Evolutionary conservation across 805 yeast genomes (phyloP), one percentile per base, ranked within the genome.

Genomic region (Zygoascus bituminiphila): DNA sequence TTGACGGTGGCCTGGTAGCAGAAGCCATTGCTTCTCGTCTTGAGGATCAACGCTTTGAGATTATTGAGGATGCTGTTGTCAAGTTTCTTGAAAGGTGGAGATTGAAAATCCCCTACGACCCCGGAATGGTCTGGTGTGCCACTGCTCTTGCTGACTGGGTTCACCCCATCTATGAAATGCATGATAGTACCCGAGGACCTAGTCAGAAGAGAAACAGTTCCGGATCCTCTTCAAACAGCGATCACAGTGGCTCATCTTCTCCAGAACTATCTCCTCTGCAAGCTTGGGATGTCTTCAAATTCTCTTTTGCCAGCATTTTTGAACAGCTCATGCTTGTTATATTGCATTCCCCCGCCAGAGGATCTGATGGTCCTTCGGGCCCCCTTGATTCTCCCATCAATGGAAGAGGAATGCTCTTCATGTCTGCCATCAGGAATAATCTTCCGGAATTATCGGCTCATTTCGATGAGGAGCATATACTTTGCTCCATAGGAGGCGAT

Each of bases 131-230:
- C 2, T 88, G 96, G 96, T 77, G 86, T 17, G 96, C 96, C 0
- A 66, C 87, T 26, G 88, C 88, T 9, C 67, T 89, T 41, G 91
- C 95, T 0, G 95, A 88, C 63, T 88, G 95, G 95, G 75, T 79
- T 26, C 89, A 94, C 5, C 87, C 85, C 1, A 65, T 78, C 35
- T 69, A 70, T 14, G 69, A 48, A 36, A 43, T 40, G 46, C 20
- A 22, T 9, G n/a, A 6, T 35, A 24, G 15, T n/a, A 25, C 20
- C 7, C 25, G 14, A 10, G 14, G 7, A 14, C 9, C 9, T 21
- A 39, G 26, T 4, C 35, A 41, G 33, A n/a, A 20, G 12, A 20
- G 29, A 10, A 21, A 21, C 23, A n/a, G 15, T 3, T 39, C 42
- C 12, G 41, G 44, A 12, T 42, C 15, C n/a, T 29, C 39, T 19